These are phyloP conservation scores for Actinomortierella ambigua DNA, from an alignment of 371 early-diverging fungal species.

Conservation along the genomic window DNA sequence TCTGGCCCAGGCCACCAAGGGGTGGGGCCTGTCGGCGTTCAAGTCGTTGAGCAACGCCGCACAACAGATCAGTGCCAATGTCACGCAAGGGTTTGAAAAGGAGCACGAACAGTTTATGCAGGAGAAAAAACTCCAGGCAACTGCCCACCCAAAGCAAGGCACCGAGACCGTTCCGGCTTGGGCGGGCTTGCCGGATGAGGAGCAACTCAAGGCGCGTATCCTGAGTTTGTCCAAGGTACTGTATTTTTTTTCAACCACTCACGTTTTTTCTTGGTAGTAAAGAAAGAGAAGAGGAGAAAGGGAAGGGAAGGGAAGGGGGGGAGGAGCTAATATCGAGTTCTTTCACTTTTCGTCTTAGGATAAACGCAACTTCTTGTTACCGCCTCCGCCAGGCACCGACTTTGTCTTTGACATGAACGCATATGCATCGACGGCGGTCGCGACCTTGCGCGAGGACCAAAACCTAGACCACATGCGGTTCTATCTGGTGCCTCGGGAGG, in stretches of 20 bases:
- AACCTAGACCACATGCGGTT: slow-evolving; percentile 66
- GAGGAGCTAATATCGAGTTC: too few relatives aligned
- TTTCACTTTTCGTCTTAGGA: too few relatives aligned
- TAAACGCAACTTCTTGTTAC: slow-evolving; percentile 66
- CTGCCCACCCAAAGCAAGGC: slow-evolving; percentile 24
- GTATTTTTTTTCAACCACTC: neutral
- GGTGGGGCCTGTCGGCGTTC: slow-evolving; percentile 43
- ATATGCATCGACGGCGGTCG: slow-evolving; percentile 63
- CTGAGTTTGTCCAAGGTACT: slow-evolving; percentile 60
- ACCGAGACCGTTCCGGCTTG: slow-evolving; percentile 61
- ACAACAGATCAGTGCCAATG: slow-evolving; percentile 36
- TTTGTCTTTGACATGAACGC: slow-evolving; percentile 70
- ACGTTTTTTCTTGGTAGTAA: too few relatives aligned
- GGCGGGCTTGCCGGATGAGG: slow-evolving; percentile 63
- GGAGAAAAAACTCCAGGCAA: slow-evolving; percentile 36
- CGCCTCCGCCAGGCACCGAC: slow-evolving; percentile 70
- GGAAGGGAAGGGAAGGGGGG: too few relatives aligned
- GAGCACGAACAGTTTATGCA: slow-evolving; percentile 45
- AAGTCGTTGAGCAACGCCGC: slow-evolving; percentile 38
- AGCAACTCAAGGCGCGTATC: slow-evolving; percentile 57
- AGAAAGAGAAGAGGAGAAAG: too few relatives aligned
- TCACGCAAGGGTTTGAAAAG: slow-evolving; percentile 45
- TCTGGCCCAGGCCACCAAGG: slow-evolving; percentile 38
- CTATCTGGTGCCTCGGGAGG: slow-evolving; percentile 68
- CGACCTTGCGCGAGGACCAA: slow-evolving; percentile 63